These are phyloP conservation scores for Ustilaginoidea virens DNA, from an alignment of 2,329 filamentous ascomycete genomes.

Conservation along the genomic window DNA sequence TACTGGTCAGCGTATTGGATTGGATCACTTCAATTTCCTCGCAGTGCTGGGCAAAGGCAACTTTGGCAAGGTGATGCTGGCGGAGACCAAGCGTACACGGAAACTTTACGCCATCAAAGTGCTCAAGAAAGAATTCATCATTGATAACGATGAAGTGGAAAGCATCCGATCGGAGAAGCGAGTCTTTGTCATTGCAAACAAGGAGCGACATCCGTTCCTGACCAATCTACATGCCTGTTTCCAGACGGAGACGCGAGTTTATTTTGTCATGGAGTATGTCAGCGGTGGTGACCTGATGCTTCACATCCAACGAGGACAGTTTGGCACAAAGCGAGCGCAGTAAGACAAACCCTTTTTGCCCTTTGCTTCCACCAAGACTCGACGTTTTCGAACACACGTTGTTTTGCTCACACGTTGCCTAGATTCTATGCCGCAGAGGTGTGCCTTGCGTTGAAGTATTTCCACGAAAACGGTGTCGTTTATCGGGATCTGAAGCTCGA, in stretches of 20 bases:
- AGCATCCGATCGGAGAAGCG: constrained; percentile 95
- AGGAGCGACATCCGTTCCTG: constrained; percentile 90
- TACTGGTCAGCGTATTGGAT: constrained; percentile 71
- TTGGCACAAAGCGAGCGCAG: constrained; percentile 91
- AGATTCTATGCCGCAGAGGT: constrained; percentile 97
- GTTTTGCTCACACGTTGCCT: not conserved
- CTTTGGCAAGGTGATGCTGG: constrained; percentile 99
- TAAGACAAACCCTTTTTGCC: constrained; percentile 38
- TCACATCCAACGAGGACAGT: constrained; percentile 93
- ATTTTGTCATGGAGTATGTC: constrained; percentile 99
- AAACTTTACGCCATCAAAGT: constrained; percentile 98
- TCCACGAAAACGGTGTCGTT: constrained; percentile 98
- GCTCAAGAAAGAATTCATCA: constrained; percentile 98
- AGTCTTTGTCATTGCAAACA: constrained; percentile 92
- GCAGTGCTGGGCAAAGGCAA: constrained; percentile 97
- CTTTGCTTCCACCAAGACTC: too few species aligned
- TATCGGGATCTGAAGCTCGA: constrained; percentile 92
- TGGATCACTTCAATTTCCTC: constrained; percentile 98
- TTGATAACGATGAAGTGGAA: constrained; percentile 97
- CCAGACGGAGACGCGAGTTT: constrained; percentile 94
- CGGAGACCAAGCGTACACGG: constrained; percentile 84
- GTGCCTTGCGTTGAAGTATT: constrained; percentile 93
- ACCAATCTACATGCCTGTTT: constrained; percentile 94
- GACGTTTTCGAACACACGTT: constrained; percentile 9
- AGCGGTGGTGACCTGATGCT: constrained; percentile 98